Conservation (phyloP, 2,329 filamentous ascomycete species). For the Aspergillus sergii region DNA sequence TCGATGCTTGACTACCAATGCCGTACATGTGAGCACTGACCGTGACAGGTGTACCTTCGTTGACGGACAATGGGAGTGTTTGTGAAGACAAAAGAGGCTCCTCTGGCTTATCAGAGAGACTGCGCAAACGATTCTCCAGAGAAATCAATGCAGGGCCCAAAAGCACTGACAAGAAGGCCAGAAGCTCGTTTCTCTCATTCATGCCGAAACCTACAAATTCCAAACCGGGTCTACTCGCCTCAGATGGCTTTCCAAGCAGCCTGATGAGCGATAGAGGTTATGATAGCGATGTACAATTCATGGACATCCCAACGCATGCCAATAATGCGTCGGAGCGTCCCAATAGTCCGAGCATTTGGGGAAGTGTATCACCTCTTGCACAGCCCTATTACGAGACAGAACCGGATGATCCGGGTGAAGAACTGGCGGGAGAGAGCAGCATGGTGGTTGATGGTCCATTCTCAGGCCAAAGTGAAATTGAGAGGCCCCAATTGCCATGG, state of each 20-base stretch:
- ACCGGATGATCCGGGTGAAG: constrained; percentile 5
- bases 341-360: constrained; percentile 12
- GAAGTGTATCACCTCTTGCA: constrained; percentile 10
- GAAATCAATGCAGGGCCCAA: constrained; percentile 27
- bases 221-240: constrained; percentile 8
- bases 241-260: constrained; percentile 34
- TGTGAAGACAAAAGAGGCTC: constrained; percentile 15
- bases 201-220: constrained; percentile 19
- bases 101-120: constrained; percentile 29
- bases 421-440: constrained; percentile 6
- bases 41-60: constrained; percentile 11
- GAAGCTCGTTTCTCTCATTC: constrained; percentile 23
- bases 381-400: constrained; percentile 11
- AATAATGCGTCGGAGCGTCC: constrained; percentile 17
- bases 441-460: constrained; percentile 1
- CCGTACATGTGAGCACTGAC: constrained; percentile 6
- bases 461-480: constrained; percentile 2
- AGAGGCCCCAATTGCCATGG: constrained; percentile 8
- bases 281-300: constrained; percentile 46
- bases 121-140: constrained; percentile 38
- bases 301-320: constrained; percentile 36
- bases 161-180: constrained; percentile 16
- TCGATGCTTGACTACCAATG: not conserved
- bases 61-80: constrained; percentile 10
- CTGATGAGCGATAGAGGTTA: constrained; percentile 43